A percentile compares a stretch with the other conserved stretches of the same genome.
Conservation (phyloP, 805 yeast genomes). For the Candida adriatica region DNA sequence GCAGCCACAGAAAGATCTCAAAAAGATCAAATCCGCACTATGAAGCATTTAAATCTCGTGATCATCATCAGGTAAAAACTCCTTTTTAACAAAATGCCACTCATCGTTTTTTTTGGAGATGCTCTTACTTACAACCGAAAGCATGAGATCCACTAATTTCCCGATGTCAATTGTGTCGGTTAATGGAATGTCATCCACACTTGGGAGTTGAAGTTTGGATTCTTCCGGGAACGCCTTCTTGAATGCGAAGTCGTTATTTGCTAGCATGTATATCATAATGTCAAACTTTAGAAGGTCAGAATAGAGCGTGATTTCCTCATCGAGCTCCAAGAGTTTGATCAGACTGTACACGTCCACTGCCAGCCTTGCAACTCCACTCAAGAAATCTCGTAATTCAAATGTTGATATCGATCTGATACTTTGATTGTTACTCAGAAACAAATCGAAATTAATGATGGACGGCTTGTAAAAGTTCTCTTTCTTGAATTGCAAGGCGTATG, state of each 20-base stretch:
- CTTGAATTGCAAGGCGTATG: slow-evolving; percentile 9
- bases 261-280: slow-evolving; percentile 19
- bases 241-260: slow-evolving; percentile 12
- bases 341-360: slow-evolving; percentile 11
- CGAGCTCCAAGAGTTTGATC: slow-evolving; percentile 10
- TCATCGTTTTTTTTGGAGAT: slow-evolving; percentile 17
- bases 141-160: slow-evolving; percentile 2
- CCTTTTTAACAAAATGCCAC: slow-evolving; percentile 22
- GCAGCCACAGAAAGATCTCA: no score
- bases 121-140: slow-evolving; percentile 3
- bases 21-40: no score
- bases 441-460: slow-evolving; percentile 3
- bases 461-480: slow-evolving; percentile 4
- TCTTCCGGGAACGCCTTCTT: not conserved
- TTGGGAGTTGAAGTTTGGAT: no score
- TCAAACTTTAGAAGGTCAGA: slow-evolving; percentile 17
- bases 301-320: slow-evolving; percentile 5
- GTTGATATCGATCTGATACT: slow-evolving; percentile 13
- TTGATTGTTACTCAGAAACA: slow-evolving; percentile 4
- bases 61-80: slow-evolving; percentile 8
- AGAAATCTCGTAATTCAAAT: slow-evolving; percentile 10
- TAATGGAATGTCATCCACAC: not conserved
- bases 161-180: slow-evolving; percentile 7
- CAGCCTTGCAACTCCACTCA: slow-evolving; percentile 12
- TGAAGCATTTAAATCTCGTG: no score